A percentile compares a stretch with the other conserved stretches of the same genome.
These are phyloP conservation scores for Gaeumannomyces tritici DNA, from an alignment of 2,329 filamentous ascomycete genomes.

Conservation along the genomic window DNA sequence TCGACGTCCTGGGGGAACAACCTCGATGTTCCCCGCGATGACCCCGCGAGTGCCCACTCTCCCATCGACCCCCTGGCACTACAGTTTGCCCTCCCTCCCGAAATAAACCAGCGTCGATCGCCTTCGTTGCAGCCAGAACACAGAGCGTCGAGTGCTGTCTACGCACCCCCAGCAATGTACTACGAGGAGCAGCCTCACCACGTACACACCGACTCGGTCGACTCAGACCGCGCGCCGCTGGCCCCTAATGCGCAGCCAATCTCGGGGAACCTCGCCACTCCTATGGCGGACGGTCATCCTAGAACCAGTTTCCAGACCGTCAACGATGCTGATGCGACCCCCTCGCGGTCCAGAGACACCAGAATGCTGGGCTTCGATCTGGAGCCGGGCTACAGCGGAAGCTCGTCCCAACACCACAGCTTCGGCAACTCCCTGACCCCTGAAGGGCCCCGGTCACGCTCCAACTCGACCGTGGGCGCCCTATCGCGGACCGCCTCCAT, in stretches of 20 bases:
- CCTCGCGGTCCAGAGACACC: conserved; percentile 34
- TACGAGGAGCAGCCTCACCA: conserved; percentile 28
- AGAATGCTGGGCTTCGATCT: conserved; percentile 46
- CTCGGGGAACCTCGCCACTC: conserved; percentile 33
- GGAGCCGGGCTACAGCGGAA: conserved; percentile 43
- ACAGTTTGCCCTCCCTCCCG: conserved; percentile 45
- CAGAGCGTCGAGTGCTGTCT: conserved; percentile 11
- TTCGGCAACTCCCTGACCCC: conserved; percentile 48
- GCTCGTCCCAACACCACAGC: conserved; percentile 38
- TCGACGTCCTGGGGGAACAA: conserved; percentile 44
- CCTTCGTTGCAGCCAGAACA: conserved; percentile 4
- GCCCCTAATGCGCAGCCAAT: conserved; percentile 47
- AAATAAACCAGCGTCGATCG: conserved; percentile 27
- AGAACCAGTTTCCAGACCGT: conserved; percentile 50
- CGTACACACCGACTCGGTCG: conserved; percentile 29
- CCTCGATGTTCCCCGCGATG: conserved; percentile 28
- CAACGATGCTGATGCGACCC: conserved; percentile 45
- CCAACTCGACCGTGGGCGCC: conserved; percentile 53
- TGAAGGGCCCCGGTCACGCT: conserved; percentile 44
- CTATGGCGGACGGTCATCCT: conserved; percentile 27
- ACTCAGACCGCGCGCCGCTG: conserved; percentile 51
- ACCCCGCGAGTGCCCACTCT: conserved; percentile 29
- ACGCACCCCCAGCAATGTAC: conserved; percentile 24
- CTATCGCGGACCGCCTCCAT: conserved; percentile 64
- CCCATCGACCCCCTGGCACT: conserved; percentile 44